These are phyloP conservation scores for Claviceps monticola DNA, from an alignment of 2,329 filamentous ascomycete genomes.

Conservation along the genomic window DNA sequence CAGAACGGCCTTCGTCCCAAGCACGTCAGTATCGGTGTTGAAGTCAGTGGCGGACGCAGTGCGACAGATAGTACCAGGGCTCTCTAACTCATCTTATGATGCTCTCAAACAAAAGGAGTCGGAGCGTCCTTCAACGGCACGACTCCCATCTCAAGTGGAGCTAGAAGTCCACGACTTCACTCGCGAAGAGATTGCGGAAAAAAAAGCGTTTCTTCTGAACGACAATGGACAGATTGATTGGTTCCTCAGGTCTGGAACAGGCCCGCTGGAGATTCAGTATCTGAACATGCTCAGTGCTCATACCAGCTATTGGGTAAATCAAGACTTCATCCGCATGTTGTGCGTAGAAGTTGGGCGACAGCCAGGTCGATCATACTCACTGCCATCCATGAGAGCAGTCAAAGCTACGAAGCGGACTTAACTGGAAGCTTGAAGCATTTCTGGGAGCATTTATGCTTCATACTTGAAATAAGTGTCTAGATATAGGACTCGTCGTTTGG, in stretches of 20 bases:
- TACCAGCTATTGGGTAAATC: constrained; percentile 81
- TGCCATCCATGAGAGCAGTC: constrained; percentile 44
- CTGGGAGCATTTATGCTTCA: neutral
- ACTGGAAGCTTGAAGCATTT: constrained; percentile 1
- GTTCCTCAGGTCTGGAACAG: constrained; percentile 69
- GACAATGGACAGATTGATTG: constrained; percentile 96
- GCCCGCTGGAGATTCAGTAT: constrained; percentile 87
- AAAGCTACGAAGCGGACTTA: constrained; percentile 33
- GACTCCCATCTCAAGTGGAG: constrained; percentile 58
- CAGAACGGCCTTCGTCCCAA: constrained; percentile 67
- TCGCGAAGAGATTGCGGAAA: constrained; percentile 82
- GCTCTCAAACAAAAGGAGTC: constrained; percentile 15
- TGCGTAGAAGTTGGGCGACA: constrained; percentile 75
- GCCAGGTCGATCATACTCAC: constrained; percentile 47
- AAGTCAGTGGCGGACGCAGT: constrained; percentile 50
- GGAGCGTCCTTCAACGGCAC: constrained; percentile 26
- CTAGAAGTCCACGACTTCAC: constrained; percentile 93
- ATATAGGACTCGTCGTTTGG: neutral
- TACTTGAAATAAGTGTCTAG: neutral
- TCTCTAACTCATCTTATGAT: constrained; percentile 17
- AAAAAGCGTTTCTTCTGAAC: constrained; percentile 74
- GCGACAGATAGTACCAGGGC: constrained; percentile 45
- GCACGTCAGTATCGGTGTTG: constrained; percentile 50
- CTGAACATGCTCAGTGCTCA: constrained; percentile 94
- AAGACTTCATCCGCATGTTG: constrained; percentile 79